phyloP scores from a whole-genome alignment of 2,329 filamentous ascomycete genomes.

The Chrysoporthe cubensis region DNA sequence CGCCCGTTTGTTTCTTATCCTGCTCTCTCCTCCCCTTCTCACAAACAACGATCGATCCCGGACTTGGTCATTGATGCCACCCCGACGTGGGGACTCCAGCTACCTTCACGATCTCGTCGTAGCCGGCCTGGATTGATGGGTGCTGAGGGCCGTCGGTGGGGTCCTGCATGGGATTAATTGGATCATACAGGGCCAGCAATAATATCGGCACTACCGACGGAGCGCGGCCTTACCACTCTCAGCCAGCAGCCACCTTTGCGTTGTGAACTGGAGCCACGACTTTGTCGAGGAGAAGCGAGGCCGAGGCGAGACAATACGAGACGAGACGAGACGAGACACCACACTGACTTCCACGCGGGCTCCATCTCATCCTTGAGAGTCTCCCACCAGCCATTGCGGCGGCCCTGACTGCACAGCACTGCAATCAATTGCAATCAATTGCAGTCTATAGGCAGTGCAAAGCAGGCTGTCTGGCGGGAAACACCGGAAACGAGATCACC shows the following conservation, averaged over 20 bases:
- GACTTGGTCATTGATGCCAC: slow-evolving; percentile 1
- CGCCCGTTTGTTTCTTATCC: background rate
- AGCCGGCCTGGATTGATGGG: slow-evolving; percentile 4
- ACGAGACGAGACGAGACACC: slow-evolving; percentile 1
- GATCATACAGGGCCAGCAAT: slow-evolving; percentile 22
- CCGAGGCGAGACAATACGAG: slow-evolving; percentile 9
- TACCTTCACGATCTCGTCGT: slow-evolving; percentile 8
- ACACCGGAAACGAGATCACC: background rate
- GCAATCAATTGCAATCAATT: slow-evolving; percentile 7
- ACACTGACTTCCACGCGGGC: slow-evolving; percentile 1
- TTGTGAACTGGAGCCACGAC: slow-evolving; percentile 12
- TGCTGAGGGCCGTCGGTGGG: slow-evolving; percentile 4
- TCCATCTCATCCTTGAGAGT: background rate
- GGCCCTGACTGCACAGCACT: slow-evolving; percentile 7
- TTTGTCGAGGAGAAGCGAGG: background rate
- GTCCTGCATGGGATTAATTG: slow-evolving; percentile 24
- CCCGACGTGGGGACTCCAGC: background rate
- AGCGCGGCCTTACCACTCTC: slow-evolving; percentile 21
- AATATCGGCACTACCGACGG: slow-evolving; percentile 29
- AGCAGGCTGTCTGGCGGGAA: background rate
- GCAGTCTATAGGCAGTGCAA: slow-evolving; percentile 9
- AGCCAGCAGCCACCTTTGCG: slow-evolving; percentile 12
- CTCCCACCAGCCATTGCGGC: background rate
- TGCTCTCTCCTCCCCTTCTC: background rate
- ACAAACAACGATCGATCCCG: background rate